These are phyloP conservation scores for Apiotrichum laibachii DNA, from an alignment of 1,284 basidiomycete species.

Conservation along the genomic window DNA sequence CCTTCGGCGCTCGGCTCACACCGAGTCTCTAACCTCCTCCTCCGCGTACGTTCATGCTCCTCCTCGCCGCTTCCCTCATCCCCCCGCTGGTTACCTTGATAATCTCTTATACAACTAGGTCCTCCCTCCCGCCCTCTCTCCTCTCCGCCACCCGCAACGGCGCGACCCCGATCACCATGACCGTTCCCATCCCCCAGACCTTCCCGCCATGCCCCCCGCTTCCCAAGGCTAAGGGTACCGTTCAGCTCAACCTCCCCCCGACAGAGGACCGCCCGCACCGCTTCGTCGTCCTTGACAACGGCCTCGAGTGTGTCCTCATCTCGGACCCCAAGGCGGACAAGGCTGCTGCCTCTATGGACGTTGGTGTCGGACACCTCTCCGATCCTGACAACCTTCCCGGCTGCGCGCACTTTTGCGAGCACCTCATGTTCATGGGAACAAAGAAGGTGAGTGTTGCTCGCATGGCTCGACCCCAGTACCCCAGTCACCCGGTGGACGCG, in stretches of 20 bases:
- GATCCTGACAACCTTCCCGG: conserved; percentile 72
- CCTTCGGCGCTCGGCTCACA: background rate
- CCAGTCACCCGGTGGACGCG: background rate
- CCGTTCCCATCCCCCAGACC: conserved; percentile 3
- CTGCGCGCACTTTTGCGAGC: conserved; percentile 62
- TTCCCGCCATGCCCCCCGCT: conserved; percentile 38
- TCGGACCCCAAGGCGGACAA: conserved; percentile 89
- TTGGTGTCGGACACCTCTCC: conserved; percentile 88
- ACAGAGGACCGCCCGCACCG: conserved; percentile 75
- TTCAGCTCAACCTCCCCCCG: conserved; percentile 60
- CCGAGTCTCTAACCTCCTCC: background rate
- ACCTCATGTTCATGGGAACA: conserved; percentile 80
- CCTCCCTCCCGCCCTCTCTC: background rate
- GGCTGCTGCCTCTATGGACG: conserved; percentile 90
- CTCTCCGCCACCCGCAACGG: background rate
- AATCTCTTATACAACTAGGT: background rate
- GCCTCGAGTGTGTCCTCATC: conserved; percentile 79
- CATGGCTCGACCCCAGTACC: background rate
- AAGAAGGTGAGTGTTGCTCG: conserved; percentile 47
- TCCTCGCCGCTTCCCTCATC: background rate
- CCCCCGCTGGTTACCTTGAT: background rate
- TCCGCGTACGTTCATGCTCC: background rate
- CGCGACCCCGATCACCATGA: conserved; percentile 2
- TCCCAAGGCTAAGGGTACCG: conserved; percentile 41
- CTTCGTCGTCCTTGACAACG: conserved; percentile 80